Base-by-base conservation (phyloP, 2,329 filamentous ascomycete genomes). In the Monosporascus cannonballus region DNA sequence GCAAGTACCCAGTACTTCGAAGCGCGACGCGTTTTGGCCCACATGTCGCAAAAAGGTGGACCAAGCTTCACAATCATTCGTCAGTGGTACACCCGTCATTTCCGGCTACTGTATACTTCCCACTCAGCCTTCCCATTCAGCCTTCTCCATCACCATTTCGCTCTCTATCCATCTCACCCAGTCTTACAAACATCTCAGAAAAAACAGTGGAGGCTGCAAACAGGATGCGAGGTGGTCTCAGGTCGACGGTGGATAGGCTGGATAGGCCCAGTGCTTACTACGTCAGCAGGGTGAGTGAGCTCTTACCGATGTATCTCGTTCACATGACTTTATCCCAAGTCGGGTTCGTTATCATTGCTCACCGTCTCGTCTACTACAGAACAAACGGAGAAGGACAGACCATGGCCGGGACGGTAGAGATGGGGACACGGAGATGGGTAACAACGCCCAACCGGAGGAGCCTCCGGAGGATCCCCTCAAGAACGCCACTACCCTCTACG, bases 261-360 rank as follows among this genome's bases (percentile, higher is more conserved):
- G 94, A 99, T 73, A 88, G 86, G 72, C 93, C 94, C 18, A 97
- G 93, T 69, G 92, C 93, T 64, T 99, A 99, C 75, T 96, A 92
- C 66, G 80, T 84, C 57, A 86, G 81, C 73, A 89, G 89, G 75
- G 93, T 95, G 75, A 68, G 77, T 67, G 57, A 53, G 50, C 46
- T 38, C 52, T 54, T 34, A 27, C 30, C 30, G 9, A 34, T 34
- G 4, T 34, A 34, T 14, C 30, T 14, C 9, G 30, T 34, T 34
- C 30, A 5, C 30, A 34, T 34, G 30, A 34, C 30, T 34, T 34
- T 34, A 9, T 34, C 30, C 14, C 30, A 14, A 6, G 30, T 14
- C 30, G 30, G 30, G 30, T 34, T 34, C 30, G 5, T 34, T 34
- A 14, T 14, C 30, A 18, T 49, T 48, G 58, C 45, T 49, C 22